phyloP scores from a whole-genome alignment of 768 basidiomycete genomes.

The Serpula lacrymans region DNA sequence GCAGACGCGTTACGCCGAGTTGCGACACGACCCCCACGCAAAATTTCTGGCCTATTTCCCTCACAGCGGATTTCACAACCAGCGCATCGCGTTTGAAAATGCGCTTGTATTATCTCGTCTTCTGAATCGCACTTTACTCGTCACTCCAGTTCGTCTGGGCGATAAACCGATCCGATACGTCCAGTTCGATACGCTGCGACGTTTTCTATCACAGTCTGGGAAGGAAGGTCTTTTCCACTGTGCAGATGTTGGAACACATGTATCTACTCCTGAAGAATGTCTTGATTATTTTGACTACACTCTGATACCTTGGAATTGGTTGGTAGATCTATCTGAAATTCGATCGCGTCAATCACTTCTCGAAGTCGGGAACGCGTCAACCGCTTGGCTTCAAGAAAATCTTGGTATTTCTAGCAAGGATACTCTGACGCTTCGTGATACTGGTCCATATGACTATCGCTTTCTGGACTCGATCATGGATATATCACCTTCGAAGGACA shows the following conservation, averaged over 20 bases:
- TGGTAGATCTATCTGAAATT: conserved; percentile 52
- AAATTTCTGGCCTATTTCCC: conserved; percentile 73
- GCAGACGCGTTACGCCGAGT: conserved; percentile 4
- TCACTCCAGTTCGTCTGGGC: conserved; percentile 75
- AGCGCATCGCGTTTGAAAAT: conserved; percentile 84
- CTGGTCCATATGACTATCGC: conserved; percentile 57
- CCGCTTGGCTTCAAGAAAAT: conserved; percentile 34
- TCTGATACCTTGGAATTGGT: conserved; percentile 64
- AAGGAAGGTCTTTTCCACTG: conserved; percentile 57
- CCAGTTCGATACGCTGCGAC: conserved; percentile 46
- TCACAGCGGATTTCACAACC: conserved; percentile 84
- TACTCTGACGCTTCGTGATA: conserved; percentile 49
- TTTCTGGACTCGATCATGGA: conserved; percentile 47
- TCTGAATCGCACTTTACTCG: conserved; percentile 73
- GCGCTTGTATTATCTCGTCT: conserved; percentile 68
- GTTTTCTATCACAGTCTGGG: conserved; percentile 42
- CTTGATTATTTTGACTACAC: conserved; percentile 59
- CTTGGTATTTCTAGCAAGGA: conserved; percentile 39
- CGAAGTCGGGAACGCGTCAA: conserved; percentile 48
- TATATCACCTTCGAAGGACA: conserved; percentile 24
- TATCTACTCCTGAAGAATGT: conserved; percentile 53
- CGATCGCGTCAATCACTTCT: conserved; percentile 39
- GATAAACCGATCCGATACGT: conserved; percentile 56
- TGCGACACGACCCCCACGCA: conserved; percentile 24
- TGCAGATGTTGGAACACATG: conserved; percentile 27